Evolutionary conservation across 257 asterid species (phyloP), one percentile per base, ranked within the genome.

Genomic region (Salvia hispanica): DNA sequence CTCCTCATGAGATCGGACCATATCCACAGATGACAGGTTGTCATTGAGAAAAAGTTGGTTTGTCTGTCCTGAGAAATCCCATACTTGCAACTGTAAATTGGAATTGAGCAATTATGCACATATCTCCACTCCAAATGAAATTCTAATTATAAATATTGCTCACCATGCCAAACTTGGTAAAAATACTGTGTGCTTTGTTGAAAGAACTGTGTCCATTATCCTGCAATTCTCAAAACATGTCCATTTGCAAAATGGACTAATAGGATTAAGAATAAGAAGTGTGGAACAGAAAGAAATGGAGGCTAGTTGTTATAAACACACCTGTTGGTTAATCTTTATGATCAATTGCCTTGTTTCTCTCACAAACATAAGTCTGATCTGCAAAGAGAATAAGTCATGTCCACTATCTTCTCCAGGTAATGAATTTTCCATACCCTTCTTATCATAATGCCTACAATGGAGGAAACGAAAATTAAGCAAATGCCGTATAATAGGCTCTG

Each of bases 61-160:
- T 51, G 85, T 87, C 81, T 81, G 85, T 55, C 89, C 84, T 31
- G 95, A 87, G 78, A 85, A 87, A 79, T 90, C 96, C 93, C 91
- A 85, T 69, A 90, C 74, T 68, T 74, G 84, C 67, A 87, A 74
- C 96, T 90, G 88, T 72, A 68, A 53, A 72, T 75, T 64, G 70
- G 50, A 42, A 66, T 52, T 36, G 64, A 71, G 58, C 59, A 42
- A 60, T 60, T 63, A 65, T 53, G 59, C 58, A 70, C 57, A 66
- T 70, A 45, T 64, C 62, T 43, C 46, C 67, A 66, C 61, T 70
- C 39, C n/a, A 58, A 42, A 71, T 50, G 37, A 74, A 61, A 66
- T 69, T 54, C 18, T 16, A 71, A 37, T 37, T 55, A 51, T 12
- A 37, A 52, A 43, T 47, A 66, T 60, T 42, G 71, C 93, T 87